A percentile compares a stretch with the other conserved stretches of the same genome.
Evolutionary conservation across 768 basidiomycete genomes (phyloP).

Genomic region (Naganishia vishniacii): DNA sequence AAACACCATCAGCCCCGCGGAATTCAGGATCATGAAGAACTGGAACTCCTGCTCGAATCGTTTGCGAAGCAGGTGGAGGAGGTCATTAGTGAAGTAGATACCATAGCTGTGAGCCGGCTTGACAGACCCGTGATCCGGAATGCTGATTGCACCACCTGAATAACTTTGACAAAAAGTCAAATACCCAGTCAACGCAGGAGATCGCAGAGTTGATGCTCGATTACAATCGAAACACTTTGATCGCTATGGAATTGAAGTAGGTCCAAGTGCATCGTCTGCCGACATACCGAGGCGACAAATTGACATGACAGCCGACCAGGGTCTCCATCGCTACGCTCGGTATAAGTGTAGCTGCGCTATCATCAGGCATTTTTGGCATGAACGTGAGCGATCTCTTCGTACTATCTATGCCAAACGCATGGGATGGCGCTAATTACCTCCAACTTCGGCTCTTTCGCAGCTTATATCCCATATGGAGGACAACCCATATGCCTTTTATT

Average conservation of each 20-base stretch:
- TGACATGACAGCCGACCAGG: conserved; percentile 47
- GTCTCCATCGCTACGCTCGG: conserved; percentile 94
- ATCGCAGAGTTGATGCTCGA: conserved; percentile 95
- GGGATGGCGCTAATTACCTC: neutral
- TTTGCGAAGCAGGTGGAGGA: conserved; percentile 96
- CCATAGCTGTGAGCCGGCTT: conserved; percentile 60
- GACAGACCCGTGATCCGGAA: neutral
- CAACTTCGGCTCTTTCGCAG: conserved; percentile 48
- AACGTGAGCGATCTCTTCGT: conserved; percentile 60
- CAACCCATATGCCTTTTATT: conserved; percentile 67
- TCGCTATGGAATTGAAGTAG: conserved; percentile 84
- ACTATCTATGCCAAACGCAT: neutral
- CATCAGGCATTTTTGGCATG: conserved; percentile 93
- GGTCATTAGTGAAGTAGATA: conserved; percentile 87
- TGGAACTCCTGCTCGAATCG: conserved; percentile 87
- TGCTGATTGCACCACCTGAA: neutral
- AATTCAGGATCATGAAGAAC: conserved; percentile 77
- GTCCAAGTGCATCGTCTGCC: conserved; percentile 24
- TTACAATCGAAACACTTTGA: conserved; percentile 84
- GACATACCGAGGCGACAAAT: conserved; percentile 18
- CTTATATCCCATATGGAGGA: conserved; percentile 69
- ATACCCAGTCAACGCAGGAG: conserved; percentile 95
- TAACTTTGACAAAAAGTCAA: conserved; percentile 61
- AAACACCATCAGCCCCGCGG: conserved; percentile 60
- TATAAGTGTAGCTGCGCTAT: conserved; percentile 77